These are phyloP conservation scores for Heteromeles arbutifolia DNA, from an alignment of 306 rosid species.

Conservation along the genomic window DNA sequence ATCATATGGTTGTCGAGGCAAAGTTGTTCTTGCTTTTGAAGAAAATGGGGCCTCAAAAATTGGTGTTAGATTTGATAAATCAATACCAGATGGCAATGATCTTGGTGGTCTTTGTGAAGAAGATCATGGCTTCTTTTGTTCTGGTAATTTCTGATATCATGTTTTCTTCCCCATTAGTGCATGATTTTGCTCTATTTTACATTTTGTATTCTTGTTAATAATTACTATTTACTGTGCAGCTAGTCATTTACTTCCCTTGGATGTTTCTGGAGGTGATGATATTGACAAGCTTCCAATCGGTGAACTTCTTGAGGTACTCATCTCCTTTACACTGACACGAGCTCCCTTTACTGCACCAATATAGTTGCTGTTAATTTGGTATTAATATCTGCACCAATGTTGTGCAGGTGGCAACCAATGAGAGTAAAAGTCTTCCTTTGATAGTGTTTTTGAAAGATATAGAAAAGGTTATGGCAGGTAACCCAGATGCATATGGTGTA, in stretches of 20 bases:
- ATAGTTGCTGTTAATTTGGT: constrained; percentile 14
- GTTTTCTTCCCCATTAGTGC: neutral
- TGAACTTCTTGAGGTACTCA: constrained; percentile 78
- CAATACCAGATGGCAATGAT: constrained; percentile 90
- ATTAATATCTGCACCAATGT: constrained; percentile 13
- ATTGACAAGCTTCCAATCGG: constrained; percentile 63
- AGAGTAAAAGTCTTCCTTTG: constrained; percentile 58
- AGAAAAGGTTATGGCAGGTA: constrained; percentile 70
- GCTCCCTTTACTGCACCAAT: constrained; percentile 4
- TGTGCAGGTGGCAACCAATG: constrained; percentile 56
- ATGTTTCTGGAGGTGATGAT: constrained; percentile 76
- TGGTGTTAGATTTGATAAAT: constrained; percentile 94
- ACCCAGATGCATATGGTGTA: constrained; percentile 45
- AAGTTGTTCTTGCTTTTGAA: constrained; percentile 86
- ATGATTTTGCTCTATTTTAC: neutral
- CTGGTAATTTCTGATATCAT: constrained; percentile 45
- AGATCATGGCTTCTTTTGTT: constrained; percentile 87
- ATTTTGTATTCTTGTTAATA: constrained; percentile 15
- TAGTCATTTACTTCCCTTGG: constrained; percentile 56
- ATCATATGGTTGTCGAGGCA: constrained; percentile 71
- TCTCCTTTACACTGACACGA: neutral
- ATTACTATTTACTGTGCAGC: constrained; percentile 40
- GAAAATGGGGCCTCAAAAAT: constrained; percentile 78
- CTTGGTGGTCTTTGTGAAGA: constrained; percentile 93
- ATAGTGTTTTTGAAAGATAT: constrained; percentile 81